Evolutionary conservation across 352 stramenopile genomes (phyloP), one percentile per base, ranked within the genome.

Genomic region (Globisporangium yorkense): DNA sequence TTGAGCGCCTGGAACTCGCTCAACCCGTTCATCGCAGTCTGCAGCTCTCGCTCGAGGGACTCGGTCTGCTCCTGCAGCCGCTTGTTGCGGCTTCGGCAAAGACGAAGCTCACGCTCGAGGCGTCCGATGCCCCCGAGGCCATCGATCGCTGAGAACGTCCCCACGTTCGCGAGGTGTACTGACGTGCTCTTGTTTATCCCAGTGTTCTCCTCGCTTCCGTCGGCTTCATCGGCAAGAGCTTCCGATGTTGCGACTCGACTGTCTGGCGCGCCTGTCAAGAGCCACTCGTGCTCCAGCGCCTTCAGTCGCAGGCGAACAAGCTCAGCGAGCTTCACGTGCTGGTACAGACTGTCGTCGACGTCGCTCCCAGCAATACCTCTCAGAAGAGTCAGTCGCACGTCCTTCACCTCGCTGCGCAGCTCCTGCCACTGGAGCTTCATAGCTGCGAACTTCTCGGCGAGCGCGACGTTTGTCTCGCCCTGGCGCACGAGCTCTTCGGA

Each of bases 1-100:
- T 90, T 91, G 48, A 94, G 74, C 8, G 52, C 67, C 51, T 91
- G 80, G 29, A 87, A 70, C 24, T 94, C 83, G 29, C 65, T 72
- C 12, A 90, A 61, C 0, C 60, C 72, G 21, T 39, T 65, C 63
- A 74, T 68, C 33, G 79, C 75, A 5, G 61, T 61, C 40, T 84
- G 60, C 3, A 92, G 24, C 54, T 92, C 81, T 6, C 65, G 57
- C 45, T 92, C 80, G 0, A 92, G 66, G 21, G 61, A 59, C 24
- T 85, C 70, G 10, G 63, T 69, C 5, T 73, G 75, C 18, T 84
- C 68, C 20, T 76, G 69, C 7, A 87, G 47, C 4, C 82, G 74
- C 56, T 94, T 94, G 65, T 89, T 90, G 5, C 81, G 76, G 54
- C 80, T 91, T 24, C 77, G 71, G 20, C 83, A 66, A 1, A 90